Percentiles rank a stretch among this genome's conserved stretches.
Evolutionary conservation across 139 green algal species (phyloP).

Genomic region (Micractinium sp.): DNA sequence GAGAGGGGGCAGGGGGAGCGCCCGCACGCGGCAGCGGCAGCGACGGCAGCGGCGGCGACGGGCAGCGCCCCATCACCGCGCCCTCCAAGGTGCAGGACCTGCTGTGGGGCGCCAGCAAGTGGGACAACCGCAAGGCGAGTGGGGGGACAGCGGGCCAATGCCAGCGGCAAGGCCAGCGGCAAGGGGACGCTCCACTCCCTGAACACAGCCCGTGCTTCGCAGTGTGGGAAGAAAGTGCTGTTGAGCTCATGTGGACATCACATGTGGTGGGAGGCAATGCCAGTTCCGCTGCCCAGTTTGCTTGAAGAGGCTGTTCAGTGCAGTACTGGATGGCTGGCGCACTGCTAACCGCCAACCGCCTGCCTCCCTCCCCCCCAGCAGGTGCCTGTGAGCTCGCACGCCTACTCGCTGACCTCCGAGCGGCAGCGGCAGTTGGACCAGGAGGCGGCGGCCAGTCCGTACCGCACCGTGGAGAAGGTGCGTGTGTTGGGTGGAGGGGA

Average conservation of each 20-base stretch:
- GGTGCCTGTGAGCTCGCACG: not conserved
- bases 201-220: no score
- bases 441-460: constrained; percentile 25
- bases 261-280: no score
- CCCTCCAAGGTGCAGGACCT: not conserved
- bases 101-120: constrained; percentile 26
- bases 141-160: no score
- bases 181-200: no score
- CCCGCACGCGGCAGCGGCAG: not conserved
- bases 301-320: no score
- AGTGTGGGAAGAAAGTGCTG: no score
- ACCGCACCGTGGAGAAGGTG: constrained; percentile 30
- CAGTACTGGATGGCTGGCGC: no score
- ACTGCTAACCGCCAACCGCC: no score
- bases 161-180: no score
- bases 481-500: no score
- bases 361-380: not conserved
- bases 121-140: constrained; percentile 23
- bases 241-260: no score
- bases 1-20: not conserved
- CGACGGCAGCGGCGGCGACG: not conserved
- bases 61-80: not conserved
- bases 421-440: constrained; percentile 12
- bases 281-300: no score
- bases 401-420: not conserved